Evolutionary conservation across 345 rosid genomes (phyloP), one percentile per base, ranked within the genome.

Genomic region (Ceriops zippeliana): DNA sequence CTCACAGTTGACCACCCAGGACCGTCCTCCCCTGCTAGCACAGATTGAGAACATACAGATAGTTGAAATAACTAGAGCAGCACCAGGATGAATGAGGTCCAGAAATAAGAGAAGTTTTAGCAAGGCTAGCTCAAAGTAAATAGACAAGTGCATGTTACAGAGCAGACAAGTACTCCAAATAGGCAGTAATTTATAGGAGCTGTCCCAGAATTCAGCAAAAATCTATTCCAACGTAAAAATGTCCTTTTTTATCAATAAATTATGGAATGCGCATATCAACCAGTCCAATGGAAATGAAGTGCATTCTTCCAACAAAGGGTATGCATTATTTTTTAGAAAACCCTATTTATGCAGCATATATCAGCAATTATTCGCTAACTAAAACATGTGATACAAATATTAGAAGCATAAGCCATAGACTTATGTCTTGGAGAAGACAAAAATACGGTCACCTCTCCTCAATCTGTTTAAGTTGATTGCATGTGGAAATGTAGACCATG

Each of bases 1-100:
- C 99, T 88, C 7, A 82, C 73, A 66, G 87, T 90, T 49, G 98
- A 95, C 99, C 98, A 95, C 52, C 97, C 97, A 47, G 98, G 97
- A 70, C 99, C 97, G 32, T 87, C 90, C 80, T 83, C 96, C 71
- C 99, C 99, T 91, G 87, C 69, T 63, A 37, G 56, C 1, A 15
- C 42, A 56, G 15, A 16, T 56, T 16, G 11, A 3, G 24, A 52
- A 62, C 11, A 68, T 58, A 11, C 21, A 34, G 51, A 66, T 7
- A 34, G 21, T 67, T 67, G 70, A 66, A 61, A 56, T 38, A 10
- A 11, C 22, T 35, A 20, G 16, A 22, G 37, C 24, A 35, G 16
- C 51, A 37, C 34, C 46, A 26, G 27, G 6, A 9, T 37, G 35
- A 22, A 42, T 10, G 22, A 68, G 11, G 21, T 37, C 51, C 62